Base-by-base conservation (phyloP, 148 eudicot genomes). In the Cornus florida region DNA sequence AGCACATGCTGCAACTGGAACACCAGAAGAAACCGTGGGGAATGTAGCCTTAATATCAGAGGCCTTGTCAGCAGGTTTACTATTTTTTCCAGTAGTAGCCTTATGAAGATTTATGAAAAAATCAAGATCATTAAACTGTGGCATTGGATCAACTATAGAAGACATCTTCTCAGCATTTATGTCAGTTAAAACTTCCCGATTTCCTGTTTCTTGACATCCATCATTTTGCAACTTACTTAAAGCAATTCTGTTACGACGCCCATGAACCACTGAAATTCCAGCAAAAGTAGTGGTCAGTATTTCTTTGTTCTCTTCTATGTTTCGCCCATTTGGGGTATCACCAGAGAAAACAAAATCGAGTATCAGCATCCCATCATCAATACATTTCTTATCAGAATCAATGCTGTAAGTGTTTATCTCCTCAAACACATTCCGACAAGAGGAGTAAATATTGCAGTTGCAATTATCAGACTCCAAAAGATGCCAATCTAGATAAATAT, bases 401-500 rank as follows among this genome's bases (percentile, higher is more conserved):
- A 83, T 71, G 39, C 56, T 33, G 78, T 78, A 88, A 71, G 82
- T 75, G 39, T 87, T 88, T 60, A 88, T 76, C 78, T 86, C 98
- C 82, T 72, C 72, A 70, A 91, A 81, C 82, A 84, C 75, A 83
- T 86, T 91, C 88, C 85, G 76, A 83, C 82, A 82, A 74, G 82
- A 82, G 77, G 86, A 78, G 83, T 76, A 76, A 78, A 35, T 35
- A 80, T 75, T 82, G 72, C 69, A 73, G 74, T 73, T 85, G 82
- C 85, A 83, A 71, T 81, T 85, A 77, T 88, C 92, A 62, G 81
- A 90, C 79, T 84, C 92, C 69, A 93, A 60, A 22, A 90, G 72
- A 73, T 87, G 89, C 99, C 98, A 96, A 75, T 96, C 98, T 85
- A 96, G 89, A 87, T 96, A 96, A 70, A 96, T 91, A 79, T 86